phyloP scores from a whole-genome alignment of 2,329 filamentous ascomycete genomes.

The Nemania sp. region DNA sequence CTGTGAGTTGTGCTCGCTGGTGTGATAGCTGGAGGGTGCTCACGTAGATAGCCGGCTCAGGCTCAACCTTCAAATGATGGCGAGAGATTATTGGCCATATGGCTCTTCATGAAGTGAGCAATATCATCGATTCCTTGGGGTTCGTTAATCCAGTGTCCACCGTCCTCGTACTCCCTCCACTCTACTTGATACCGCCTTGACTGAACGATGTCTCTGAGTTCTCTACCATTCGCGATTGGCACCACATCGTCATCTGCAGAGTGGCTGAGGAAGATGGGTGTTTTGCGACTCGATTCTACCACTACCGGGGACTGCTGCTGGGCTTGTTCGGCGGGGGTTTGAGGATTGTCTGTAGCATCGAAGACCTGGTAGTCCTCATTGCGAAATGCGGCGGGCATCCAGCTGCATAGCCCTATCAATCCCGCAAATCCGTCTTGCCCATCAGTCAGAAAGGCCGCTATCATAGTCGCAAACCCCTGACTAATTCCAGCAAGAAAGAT shows the following conservation, averaged over 20 bases:
- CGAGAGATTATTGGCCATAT: not conserved
- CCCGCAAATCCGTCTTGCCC: not conserved
- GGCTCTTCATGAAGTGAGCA: conserved; percentile 30
- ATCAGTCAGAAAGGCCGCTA: conserved; percentile 36
- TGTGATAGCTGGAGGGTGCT: no score
- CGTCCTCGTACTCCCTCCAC: conserved; percentile 41
- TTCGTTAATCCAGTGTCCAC: conserved; percentile 43
- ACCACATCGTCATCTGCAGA: conserved; percentile 48
- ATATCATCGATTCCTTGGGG: conserved; percentile 44
- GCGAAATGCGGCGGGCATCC: conserved; percentile 42
- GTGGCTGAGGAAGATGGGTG: conserved; percentile 48
- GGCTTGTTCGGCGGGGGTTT: not conserved
- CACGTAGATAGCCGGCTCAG: not conserved
- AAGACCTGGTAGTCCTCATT: not conserved
- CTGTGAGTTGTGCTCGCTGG: not conserved
- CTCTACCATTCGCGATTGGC: conserved; percentile 44
- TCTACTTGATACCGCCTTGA: conserved; percentile 35
- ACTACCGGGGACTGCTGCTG: not conserved
- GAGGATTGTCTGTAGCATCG: not conserved
- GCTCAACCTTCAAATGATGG: not conserved
- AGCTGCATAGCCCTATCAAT: conserved; percentile 45
- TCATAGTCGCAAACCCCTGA: conserved; percentile 49
- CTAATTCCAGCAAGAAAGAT: conserved; percentile 52
- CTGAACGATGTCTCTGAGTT: conserved; percentile 42
- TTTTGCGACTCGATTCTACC: conserved; percentile 11